phyloP scores from a whole-genome alignment of 2,329 filamentous ascomycete species.

The Golovinomyces cichoracearum region DNA sequence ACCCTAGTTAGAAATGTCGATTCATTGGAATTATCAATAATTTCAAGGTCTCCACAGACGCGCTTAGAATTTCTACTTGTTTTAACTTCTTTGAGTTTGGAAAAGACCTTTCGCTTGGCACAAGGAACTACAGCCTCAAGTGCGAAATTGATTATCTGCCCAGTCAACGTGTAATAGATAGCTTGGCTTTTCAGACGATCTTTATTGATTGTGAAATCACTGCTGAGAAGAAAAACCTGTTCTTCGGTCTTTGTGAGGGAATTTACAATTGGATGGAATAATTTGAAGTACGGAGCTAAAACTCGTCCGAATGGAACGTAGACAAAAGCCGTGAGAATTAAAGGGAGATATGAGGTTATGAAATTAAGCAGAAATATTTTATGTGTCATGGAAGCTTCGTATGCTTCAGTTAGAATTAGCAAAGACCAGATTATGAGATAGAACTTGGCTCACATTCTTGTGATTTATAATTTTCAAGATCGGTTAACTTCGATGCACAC shows the following conservation, averaged over 20 bases:
- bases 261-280: constrained; percentile 51
- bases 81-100: constrained; percentile 55
- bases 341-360: constrained; percentile 77
- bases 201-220: constrained; percentile 57
- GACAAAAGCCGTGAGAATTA: constrained; percentile 80
- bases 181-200: constrained; percentile 67
- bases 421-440: background rate
- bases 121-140: constrained; percentile 71
- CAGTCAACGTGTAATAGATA: constrained; percentile 87
- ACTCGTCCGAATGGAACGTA: constrained; percentile 76
- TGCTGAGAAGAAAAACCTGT: constrained; percentile 29
- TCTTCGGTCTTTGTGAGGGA: constrained; percentile 53
- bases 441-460: constrained; percentile 28
- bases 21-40: constrained; percentile 50
- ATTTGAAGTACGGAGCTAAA: constrained; percentile 61
- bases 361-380: constrained; percentile 95
- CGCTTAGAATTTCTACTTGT: constrained; percentile 31
- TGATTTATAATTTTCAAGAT: constrained; percentile 81
- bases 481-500: constrained; percentile 51
- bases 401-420: constrained; percentile 21
- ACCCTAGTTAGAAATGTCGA: constrained; percentile 55
- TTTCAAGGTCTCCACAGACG: constrained; percentile 18
- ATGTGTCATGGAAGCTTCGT: constrained; percentile 60
- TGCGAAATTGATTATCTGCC: constrained; percentile 65
- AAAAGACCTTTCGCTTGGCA: constrained; percentile 50